Conservation (phyloP, 2,329 filamentous ascomycete species). For the Diaporthe citriasiana region DNA sequence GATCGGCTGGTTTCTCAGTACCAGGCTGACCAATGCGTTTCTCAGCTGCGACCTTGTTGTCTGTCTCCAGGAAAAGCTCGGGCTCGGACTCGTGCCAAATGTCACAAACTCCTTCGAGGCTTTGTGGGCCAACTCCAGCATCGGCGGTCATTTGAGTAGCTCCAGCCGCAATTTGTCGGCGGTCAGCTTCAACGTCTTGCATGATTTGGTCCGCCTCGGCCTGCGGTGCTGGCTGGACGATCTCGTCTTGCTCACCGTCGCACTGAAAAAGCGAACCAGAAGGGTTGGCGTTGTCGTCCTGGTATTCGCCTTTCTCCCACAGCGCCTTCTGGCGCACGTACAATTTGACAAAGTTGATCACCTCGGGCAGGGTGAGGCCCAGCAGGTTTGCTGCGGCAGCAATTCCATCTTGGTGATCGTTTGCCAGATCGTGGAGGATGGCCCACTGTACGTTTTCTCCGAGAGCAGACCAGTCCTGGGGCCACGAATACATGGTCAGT, state of each 20-base stretch:
- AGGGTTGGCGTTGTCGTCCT: background rate
- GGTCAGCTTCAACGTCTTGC: background rate
- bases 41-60: too few relatives aligned
- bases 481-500: background rate
- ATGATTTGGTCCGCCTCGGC: background rate
- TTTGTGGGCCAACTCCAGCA: background rate
- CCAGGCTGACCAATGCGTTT: background rate
- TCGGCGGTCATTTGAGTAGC: background rate
- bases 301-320: constrained; percentile 1
- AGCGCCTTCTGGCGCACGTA: constrained; percentile 39
- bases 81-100: background rate
- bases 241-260: background rate
- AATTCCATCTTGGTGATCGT: constrained; percentile 37
- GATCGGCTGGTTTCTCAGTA: background rate
- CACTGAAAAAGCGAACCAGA: background rate
- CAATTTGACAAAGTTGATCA: constrained; percentile 40
- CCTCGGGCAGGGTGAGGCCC: constrained; percentile 40
- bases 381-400: constrained; percentile 35
- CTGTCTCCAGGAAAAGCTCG: background rate
- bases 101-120: background rate
- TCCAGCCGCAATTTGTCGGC: background rate
- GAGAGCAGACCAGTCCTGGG: constrained; percentile 44
- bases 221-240: background rate
- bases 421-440: constrained; percentile 44
- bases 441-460: constrained; percentile 45